Conservation (phyloP, 1,284 basidiomycete species). For the Cutaneotrichosporon cutaneum region DNA sequence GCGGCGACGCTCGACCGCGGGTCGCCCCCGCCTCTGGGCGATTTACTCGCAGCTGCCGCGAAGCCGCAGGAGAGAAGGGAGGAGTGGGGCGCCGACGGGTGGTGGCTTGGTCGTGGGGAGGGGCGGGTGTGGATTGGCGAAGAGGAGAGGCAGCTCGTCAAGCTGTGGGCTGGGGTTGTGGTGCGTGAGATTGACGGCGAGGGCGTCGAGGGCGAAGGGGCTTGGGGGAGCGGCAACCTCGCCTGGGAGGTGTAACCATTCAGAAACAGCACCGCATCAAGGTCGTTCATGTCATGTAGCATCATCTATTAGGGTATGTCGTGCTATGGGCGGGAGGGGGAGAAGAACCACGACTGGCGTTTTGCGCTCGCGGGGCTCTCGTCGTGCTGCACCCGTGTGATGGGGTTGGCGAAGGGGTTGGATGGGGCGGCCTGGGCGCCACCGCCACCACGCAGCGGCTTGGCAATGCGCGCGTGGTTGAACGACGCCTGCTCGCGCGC, state of each 20-base stretch:
- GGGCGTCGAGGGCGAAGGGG: slow-evolving; percentile 28
- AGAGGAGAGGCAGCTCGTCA: slow-evolving; percentile 42
- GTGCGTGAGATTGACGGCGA: slow-evolving; percentile 41
- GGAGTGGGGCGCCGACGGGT: slow-evolving; percentile 31
- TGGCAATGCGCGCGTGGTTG: slow-evolving; percentile 71
- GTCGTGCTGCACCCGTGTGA: slow-evolving; percentile 52
- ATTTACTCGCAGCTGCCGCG: slow-evolving; percentile 25
- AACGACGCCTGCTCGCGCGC: slow-evolving; percentile 67
- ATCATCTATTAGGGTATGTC: background rate
- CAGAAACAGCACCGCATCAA: too few relatives aligned
- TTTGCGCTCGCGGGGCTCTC: slow-evolving; percentile 27
- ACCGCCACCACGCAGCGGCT: slow-evolving; percentile 89
- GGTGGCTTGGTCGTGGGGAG: slow-evolving; percentile 36
- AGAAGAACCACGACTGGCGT: slow-evolving; percentile 30
- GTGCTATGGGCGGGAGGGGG: slow-evolving; percentile 22
- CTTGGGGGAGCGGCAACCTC: slow-evolving; percentile 39
- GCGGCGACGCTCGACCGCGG: slow-evolving; percentile 31
- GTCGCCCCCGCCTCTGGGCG: slow-evolving; percentile 42
- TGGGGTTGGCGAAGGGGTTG: slow-evolving; percentile 16
- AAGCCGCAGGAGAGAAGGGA: slow-evolving; percentile 1
- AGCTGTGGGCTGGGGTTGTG: slow-evolving; percentile 39
- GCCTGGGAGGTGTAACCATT: slow-evolving; percentile 45
- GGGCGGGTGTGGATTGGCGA: slow-evolving; percentile 43
- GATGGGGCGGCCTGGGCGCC: slow-evolving; percentile 50
- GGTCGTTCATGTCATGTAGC: background rate